A percentile compares a stretch with the other conserved stretches of the same genome.
These are phyloP conservation scores for Candida ortonii DNA, from an alignment of 805 yeast species.

Conservation along the genomic window DNA sequence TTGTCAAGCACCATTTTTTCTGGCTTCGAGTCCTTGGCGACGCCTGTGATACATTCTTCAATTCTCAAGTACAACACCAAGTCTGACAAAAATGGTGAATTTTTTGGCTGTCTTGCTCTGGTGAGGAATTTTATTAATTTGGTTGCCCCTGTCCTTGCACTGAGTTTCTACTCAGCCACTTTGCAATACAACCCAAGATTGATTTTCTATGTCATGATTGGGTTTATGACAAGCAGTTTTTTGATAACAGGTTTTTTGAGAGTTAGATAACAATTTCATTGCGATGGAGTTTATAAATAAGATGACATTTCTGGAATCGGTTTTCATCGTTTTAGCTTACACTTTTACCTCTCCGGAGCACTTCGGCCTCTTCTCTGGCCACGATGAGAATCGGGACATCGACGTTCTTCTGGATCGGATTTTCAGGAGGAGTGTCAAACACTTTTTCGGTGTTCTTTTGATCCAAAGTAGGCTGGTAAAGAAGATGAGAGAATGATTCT, in stretches of 20 bases:
- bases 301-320: neutral
- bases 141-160: conserved; percentile 46
- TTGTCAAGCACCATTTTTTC: conserved; percentile 37
- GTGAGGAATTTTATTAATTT: conserved; percentile 49
- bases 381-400: conserved; percentile 29
- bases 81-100: conserved; percentile 60
- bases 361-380: conserved; percentile 30
- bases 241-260: conserved; percentile 4
- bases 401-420: conserved; percentile 4
- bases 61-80: conserved; percentile 56
- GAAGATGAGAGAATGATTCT: conserved; percentile 27
- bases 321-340: neutral
- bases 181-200: conserved; percentile 37
- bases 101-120: conserved; percentile 68
- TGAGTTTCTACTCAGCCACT: conserved; percentile 47
- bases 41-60: conserved; percentile 59
- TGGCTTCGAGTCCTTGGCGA: conserved; percentile 47
- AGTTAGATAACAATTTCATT: neutral
- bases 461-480: conserved; percentile 27
- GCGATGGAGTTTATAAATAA: conserved; percentile 1
- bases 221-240: conserved; percentile 3
- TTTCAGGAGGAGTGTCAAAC: conserved; percentile 7
- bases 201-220: conserved; percentile 31
- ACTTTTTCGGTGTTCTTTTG: conserved; percentile 18
- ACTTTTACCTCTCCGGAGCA: conserved; percentile 14